phyloP scores from a whole-genome alignment of 257 asterid species.

The Plantago major region DNA sequence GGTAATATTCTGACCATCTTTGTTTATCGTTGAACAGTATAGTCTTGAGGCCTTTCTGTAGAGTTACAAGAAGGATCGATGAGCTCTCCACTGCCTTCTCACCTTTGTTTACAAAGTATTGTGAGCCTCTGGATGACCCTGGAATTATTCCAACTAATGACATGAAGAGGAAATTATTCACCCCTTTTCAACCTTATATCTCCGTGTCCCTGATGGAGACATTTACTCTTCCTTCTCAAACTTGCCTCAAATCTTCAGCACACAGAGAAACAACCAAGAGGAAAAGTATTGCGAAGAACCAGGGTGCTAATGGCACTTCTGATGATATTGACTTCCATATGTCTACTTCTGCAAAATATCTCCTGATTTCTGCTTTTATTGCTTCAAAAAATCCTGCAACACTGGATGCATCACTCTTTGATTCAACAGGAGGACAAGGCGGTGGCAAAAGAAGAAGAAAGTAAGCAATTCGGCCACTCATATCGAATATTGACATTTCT shows the following conservation, averaged over 20 bases:
- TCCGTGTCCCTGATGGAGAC: constrained; percentile 54
- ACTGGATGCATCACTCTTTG: constrained; percentile 89
- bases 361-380: constrained; percentile 87
- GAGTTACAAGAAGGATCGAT: constrained; percentile 78
- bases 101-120: constrained; percentile 70
- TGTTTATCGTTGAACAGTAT: constrained; percentile 47
- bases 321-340: constrained; percentile 66
- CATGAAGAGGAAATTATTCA: constrained; percentile 53
- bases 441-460: constrained; percentile 73
- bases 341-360: constrained; percentile 85
- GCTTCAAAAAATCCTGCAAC: constrained; percentile 99
- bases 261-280: constrained; percentile 36
- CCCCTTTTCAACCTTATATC: constrained; percentile 63
- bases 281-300: constrained; percentile 40
- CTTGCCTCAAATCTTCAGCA: constrained; percentile 31
- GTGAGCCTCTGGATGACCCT: constrained; percentile 72
- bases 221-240: constrained; percentile 43
- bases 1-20: constrained; percentile 8
- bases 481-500: constrained; percentile 8
- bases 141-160: constrained; percentile 51
- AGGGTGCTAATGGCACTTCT: constrained; percentile 35
- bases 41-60: constrained; percentile 71
- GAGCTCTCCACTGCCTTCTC: constrained; percentile 65
- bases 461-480: constrained; percentile 40
- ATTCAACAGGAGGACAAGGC: constrained; percentile 84